These are phyloP conservation scores for Vigna unguiculata DNA, from an alignment of 306 rosid species.

Conservation along the genomic window DNA sequence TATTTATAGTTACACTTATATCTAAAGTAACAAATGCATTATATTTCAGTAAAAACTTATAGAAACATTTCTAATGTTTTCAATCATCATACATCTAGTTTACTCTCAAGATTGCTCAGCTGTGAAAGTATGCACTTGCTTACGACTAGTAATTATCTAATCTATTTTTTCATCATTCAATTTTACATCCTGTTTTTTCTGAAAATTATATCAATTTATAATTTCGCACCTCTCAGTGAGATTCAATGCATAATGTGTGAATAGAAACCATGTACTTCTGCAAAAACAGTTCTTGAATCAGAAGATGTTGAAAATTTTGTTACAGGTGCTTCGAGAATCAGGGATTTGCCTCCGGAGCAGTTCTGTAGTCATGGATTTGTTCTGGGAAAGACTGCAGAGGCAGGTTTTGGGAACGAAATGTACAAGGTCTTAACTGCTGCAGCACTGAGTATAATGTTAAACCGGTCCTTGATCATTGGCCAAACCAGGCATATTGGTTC, in stretches of 20 bases:
- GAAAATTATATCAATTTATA: background rate
- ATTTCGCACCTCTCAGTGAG: constrained; percentile 6
- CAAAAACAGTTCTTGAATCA: constrained; percentile 32
- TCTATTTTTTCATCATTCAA: background rate
- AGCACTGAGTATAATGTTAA: constrained; percentile 86
- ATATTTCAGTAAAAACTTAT: background rate
- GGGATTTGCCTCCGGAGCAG: constrained; percentile 74
- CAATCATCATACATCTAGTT: background rate
- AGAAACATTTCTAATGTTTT: background rate
- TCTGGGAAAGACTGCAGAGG: constrained; percentile 90
- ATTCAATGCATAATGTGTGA: constrained; percentile 6
- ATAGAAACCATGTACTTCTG: constrained; percentile 15
- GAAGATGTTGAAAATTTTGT: constrained; percentile 21
- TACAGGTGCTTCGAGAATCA: constrained; percentile 87
- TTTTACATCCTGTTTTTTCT: background rate
- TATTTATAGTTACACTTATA: background rate
- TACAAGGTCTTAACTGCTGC: constrained; percentile 91
- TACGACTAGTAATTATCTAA: background rate
- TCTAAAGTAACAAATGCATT: background rate
- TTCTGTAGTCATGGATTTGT: constrained; percentile 92
- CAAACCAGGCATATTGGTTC: constrained; percentile 99
- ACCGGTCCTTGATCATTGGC: constrained; percentile 97
- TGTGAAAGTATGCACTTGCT: constrained; percentile 9
- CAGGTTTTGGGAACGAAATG: constrained; percentile 99
- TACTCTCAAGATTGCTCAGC: background rate